A percentile compares a stretch with the other conserved stretches of the same genome.
These are phyloP conservation scores for Thecaphora thlaspeos DNA, from an alignment of 1,284 basidiomycete genomes.

Conservation along the genomic window DNA sequence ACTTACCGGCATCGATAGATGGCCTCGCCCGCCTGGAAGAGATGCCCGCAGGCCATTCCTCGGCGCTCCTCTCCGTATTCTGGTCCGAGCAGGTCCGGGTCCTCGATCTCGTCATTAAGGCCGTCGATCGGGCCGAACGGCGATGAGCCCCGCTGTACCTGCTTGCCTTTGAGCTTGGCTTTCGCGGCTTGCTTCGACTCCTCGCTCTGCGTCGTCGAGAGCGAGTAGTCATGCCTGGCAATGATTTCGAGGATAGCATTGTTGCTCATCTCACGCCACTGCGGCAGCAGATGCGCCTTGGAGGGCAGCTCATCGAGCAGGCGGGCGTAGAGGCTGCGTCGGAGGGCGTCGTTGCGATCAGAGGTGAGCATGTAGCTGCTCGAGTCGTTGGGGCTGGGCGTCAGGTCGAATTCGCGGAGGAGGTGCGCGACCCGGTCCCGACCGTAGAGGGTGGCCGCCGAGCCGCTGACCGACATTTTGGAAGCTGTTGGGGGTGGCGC, in stretches of 20 bases:
- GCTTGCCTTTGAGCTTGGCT: constrained; percentile 36
- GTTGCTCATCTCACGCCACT: constrained; percentile 21
- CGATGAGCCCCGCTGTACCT: constrained; percentile 25
- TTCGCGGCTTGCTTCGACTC: constrained; percentile 27
- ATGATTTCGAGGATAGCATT: constrained; percentile 30
- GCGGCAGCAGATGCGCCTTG: constrained; percentile 27
- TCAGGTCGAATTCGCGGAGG: background rate
- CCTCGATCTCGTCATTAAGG: constrained; percentile 16
- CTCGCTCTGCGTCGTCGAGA: constrained; percentile 41
- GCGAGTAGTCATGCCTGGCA: constrained; percentile 33
- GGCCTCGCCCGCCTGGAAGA: constrained; percentile 57
- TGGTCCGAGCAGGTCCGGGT: constrained; percentile 28
- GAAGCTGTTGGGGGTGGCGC: background rate
- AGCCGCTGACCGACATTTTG: background rate
- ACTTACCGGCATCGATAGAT: constrained; percentile 55
- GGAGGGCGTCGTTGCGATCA: constrained; percentile 10
- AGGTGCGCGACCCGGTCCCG: background rate
- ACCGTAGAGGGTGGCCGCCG: background rate
- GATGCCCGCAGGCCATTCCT: constrained; percentile 57
- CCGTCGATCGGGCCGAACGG: constrained; percentile 24
- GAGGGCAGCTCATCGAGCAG: constrained; percentile 26
- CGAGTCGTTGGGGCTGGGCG: constrained; percentile 12
- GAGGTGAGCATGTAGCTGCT: constrained; percentile 20
- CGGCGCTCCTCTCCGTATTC: constrained; percentile 51
- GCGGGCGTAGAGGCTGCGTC: constrained; percentile 18